Conservation (phyloP, 2,329 filamentous ascomycete species). For the Periconia macrospinosa region DNA sequence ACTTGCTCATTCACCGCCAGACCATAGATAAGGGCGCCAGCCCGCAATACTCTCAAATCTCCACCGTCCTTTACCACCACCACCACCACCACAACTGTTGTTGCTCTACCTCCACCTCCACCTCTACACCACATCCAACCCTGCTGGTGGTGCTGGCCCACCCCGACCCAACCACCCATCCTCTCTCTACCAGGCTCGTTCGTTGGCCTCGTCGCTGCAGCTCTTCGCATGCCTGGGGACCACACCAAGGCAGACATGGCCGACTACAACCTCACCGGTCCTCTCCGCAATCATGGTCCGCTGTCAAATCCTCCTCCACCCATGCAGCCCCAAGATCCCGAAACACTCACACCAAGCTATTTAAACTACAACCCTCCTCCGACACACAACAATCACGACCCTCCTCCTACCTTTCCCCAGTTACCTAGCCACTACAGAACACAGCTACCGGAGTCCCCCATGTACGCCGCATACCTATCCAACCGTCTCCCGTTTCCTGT, state of each 20-base stretch:
- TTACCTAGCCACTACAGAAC: conserved; percentile 8
- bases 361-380: conserved; percentile 14
- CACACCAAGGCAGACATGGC: conserved; percentile 22
- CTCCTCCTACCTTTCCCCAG: conserved; percentile 5
- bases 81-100: neutral
- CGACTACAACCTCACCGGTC: conserved; percentile 23
- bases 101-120: neutral
- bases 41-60: conserved; percentile 9
- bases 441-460: conserved; percentile 12
- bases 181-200: neutral
- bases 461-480: neutral
- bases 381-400: conserved; percentile 2
- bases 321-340: conserved; percentile 19
- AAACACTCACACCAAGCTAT: conserved; percentile 20
- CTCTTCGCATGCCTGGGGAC: neutral
- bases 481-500: conserved; percentile 9
- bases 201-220: neutral
- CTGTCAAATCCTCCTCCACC: conserved; percentile 19
- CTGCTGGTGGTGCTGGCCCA: neutral
- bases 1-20: conserved; percentile 12
- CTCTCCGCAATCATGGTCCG: conserved; percentile 10
- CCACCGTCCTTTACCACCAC: too few species aligned
- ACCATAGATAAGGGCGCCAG: conserved; percentile 19
- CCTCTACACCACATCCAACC: neutral
- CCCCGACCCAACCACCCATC: neutral